Percentiles rank a stretch among this genome's conserved stretches.
Evolutionary conservation across 192 early-diverging fungal genomes (phyloP).

Genomic region (Chytriomyces sp.): DNA sequence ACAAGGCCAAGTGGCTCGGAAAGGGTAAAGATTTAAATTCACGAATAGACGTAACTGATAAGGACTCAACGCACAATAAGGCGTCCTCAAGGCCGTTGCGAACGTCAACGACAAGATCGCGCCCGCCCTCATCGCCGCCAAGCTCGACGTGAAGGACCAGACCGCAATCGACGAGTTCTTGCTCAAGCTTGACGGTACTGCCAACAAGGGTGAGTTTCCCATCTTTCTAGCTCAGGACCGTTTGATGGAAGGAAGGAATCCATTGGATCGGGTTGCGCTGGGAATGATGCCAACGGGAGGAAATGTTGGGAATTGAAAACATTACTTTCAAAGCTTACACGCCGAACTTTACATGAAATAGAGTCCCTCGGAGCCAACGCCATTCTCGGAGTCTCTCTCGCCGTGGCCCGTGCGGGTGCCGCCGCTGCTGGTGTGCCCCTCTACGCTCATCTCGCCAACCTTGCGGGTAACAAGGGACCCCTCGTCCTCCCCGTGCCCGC

Average conservation of each 20-base stretch:
- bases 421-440: constrained; percentile 86
- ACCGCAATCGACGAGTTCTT: constrained; percentile 88
- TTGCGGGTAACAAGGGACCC: constrained; percentile 78
- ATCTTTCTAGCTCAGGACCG: neutral
- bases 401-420: constrained; percentile 93
- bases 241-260: neutral
- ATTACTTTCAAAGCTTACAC: neutral
- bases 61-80: constrained; percentile 40
- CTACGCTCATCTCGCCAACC: constrained; percentile 91
- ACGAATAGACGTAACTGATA: neutral
- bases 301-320: neutral
- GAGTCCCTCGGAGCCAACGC: constrained; percentile 98
- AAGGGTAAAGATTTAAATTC: constrained; percentile 72
- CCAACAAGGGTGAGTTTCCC: constrained; percentile 77
- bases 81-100: constrained; percentile 85
- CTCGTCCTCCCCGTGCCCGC: constrained; percentile 94
- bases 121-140: constrained; percentile 74
- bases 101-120: constrained; percentile 92
- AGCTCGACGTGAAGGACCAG: constrained; percentile 86
- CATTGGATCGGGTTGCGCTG: constrained; percentile 4
- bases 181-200: constrained; percentile 88
- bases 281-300: neutral
- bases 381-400: constrained; percentile 97
- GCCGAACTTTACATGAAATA: constrained; percentile 49
- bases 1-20: constrained; percentile 85